These are phyloP conservation scores for Solanum lycopersicoides DNA, from an alignment of 257 asterid genomes.

Conservation along the genomic window DNA sequence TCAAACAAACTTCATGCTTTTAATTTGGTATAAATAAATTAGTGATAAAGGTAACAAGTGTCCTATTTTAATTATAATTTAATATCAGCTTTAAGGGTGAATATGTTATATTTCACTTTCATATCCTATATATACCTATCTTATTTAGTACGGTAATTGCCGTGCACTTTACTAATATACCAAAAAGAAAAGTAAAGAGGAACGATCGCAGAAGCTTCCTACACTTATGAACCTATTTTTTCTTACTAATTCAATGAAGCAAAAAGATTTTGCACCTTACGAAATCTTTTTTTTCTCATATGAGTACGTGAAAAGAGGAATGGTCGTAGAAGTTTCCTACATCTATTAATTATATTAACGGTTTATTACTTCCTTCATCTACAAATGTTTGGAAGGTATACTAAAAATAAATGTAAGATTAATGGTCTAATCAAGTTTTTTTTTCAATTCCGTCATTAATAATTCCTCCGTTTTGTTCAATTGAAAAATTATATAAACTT, in stretches of 20 bases:
- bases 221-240: neutral
- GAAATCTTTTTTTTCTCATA: neutral
- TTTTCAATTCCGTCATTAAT: no score
- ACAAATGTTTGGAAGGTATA: no score
- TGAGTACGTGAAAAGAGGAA: neutral
- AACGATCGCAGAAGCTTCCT: neutral
- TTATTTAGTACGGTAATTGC: neutral
- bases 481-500: no score
- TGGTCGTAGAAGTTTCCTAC: neutral
- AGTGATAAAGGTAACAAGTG: neutral
- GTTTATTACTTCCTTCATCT: no score
- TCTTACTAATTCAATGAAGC: neutral
- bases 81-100: neutral
- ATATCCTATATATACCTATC: neutral
- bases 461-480: no score
- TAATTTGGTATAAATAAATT: neutral
- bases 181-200: neutral
- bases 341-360: no score
- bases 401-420: no score
- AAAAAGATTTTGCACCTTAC: neutral
- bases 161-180: neutral
- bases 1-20: neutral
- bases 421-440: no score
- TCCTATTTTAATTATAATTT: neutral
- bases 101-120: neutral